Conservation (phyloP, 305 asterid genomes). For the Rubia peregrina region DNA sequence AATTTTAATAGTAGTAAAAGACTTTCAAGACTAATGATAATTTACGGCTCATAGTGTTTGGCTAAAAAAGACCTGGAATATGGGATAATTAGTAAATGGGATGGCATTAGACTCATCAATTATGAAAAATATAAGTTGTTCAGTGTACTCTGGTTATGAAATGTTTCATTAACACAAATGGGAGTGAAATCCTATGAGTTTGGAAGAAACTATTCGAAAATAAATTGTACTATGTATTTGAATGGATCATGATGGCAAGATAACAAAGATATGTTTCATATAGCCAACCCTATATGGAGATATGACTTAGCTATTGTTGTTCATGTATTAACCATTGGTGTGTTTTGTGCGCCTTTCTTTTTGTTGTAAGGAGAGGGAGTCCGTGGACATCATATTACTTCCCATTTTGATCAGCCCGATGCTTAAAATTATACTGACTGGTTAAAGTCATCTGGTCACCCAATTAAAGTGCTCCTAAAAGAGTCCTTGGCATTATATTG, state of each 20-base stretch:
- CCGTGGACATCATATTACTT: neutral
- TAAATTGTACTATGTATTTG: neutral
- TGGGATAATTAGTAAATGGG: neutral
- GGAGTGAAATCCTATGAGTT: neutral
- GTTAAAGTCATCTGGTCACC: no score
- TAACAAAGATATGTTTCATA: neutral
- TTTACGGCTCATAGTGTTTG: neutral
- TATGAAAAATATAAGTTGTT: neutral
- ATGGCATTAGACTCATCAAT: neutral
- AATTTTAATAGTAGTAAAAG: neutral
- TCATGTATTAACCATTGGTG: neutral
- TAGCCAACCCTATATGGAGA: neutral
- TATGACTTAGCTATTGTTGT: neutral
- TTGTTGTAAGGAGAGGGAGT: neutral
- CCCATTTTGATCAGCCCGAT: no score
- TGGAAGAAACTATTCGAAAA: no score
- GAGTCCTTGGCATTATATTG: no score
- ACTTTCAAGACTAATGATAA: neutral
- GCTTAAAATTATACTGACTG: neutral
- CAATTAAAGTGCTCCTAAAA: no score
- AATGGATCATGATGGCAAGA: neutral
- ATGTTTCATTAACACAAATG: neutral
- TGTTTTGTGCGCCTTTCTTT: neutral
- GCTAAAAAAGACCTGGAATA: neutral
- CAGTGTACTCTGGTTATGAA: neutral